phyloP scores from a whole-genome alignment of 345 rosid species.

The Pistacia integerrima region DNA sequence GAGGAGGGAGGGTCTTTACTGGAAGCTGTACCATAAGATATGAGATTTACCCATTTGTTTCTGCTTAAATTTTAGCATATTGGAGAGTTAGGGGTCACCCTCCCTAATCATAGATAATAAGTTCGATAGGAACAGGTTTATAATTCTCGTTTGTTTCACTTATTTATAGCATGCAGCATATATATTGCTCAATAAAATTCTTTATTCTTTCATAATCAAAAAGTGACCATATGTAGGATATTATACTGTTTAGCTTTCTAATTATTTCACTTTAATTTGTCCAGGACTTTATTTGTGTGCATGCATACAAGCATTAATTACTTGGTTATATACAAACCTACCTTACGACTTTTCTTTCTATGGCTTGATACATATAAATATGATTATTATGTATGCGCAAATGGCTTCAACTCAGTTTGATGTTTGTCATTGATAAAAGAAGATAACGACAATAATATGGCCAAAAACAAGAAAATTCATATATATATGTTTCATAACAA shows the following conservation, averaged over 20 bases:
- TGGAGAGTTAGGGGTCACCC: neutral
- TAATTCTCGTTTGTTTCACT: neutral
- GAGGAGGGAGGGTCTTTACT: slow-evolving; percentile 60
- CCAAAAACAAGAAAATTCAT: too few species aligned
- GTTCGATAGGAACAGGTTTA: neutral
- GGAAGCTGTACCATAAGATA: slow-evolving; percentile 70
- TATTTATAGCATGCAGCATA: neutral
- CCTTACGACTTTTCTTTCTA: too few species aligned
- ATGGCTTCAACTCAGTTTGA: too few species aligned
- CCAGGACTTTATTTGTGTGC: too few species aligned
- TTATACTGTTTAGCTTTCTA: neutral
- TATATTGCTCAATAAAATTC: slow-evolving; percentile 1
- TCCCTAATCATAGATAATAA: neutral
- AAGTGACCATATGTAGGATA: neutral
- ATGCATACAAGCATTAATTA: too few species aligned
- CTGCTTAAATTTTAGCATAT: neutral
- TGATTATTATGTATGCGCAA: too few species aligned
- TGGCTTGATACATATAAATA: too few species aligned
- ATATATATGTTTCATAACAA: too few species aligned
- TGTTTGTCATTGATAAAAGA: too few species aligned
- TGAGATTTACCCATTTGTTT: slow-evolving; percentile 63
- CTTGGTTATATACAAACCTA: too few species aligned
- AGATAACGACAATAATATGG: too few species aligned
- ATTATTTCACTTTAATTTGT: too few species aligned
- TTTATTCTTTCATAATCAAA: neutral